Base-by-base conservation (phyloP, 2,329 filamentous ascomycete genomes). In the Pezicula radicicola region DNA sequence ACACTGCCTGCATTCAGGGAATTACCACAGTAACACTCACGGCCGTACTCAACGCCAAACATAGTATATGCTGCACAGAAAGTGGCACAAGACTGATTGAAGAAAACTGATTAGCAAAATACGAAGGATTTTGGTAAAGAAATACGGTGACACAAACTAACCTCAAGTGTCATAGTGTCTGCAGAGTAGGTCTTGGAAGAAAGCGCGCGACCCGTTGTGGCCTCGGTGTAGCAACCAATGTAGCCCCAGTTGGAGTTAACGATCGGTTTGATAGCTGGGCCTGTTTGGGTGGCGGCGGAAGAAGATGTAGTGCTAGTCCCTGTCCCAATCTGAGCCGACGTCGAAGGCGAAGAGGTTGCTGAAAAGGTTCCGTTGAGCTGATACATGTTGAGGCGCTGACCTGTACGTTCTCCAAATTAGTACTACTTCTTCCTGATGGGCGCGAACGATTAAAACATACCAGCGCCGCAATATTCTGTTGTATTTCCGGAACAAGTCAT, bases 31-130 rank as follows among this genome's bases (percentile, higher is more conserved):
- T 62, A 62, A 49, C 69, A 72, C 57, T 72, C 68, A 42, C 63
- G 51, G 33, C 63, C 61, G 56, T 70, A 74, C 51, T 75, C 72
- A 7, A 70, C 64, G 39, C 71, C 72, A 27, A 68, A 69, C 53
- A 65, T 69, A 2, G 52, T 61, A 35, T 64, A 69, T 1, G 59
- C 63, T 6, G 49, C 47, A 44, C 65, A 70, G 39, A 64, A 61
- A 0, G 55, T 43, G 13, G 58, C 59, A 44, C 69, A 72, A 8
- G 30, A 33, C 30, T 33, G 12, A 10, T 33, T 13, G 25, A 25
- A 33, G 10, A 33, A 33, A 10, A 3, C 30, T 10, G 30, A 25
- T 25, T 25, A 25, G 25, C 25, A 25, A 25, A 25, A 25, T 25
- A 25, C 6, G 25, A 25, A 25, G 25, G 25, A 25, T 25, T 25